A percentile compares a stretch with the other conserved stretches of the same genome.
Evolutionary conservation across 2,329 filamentous ascomycete genomes (phyloP).

Genomic region (Sarocladium strictum): DNA sequence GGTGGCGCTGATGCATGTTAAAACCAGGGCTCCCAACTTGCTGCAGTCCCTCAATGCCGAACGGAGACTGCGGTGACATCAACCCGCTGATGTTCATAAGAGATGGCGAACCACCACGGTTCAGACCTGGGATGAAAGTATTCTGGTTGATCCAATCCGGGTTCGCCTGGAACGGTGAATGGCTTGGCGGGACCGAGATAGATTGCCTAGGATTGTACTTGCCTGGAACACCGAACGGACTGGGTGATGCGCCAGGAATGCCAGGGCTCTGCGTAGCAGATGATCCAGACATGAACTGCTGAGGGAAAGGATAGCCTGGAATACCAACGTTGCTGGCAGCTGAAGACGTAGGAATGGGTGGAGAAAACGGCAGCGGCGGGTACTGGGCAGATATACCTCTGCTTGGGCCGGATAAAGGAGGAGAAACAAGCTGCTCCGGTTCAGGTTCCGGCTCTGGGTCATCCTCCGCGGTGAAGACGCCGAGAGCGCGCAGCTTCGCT

Average conservation of each 20-base stretch:
- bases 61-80: slow-evolving; percentile 60
- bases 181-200: slow-evolving; percentile 56
- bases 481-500: slow-evolving; percentile 85
- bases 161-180: slow-evolving; percentile 55
- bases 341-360: slow-evolving; percentile 74
- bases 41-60: slow-evolving; percentile 46
- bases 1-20: slow-evolving; percentile 49
- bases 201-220: slow-evolving; percentile 68
- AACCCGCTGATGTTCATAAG: slow-evolving; percentile 46
- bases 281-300: slow-evolving; percentile 53
- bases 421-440: slow-evolving; percentile 39
- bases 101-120: slow-evolving; percentile 59
- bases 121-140: slow-evolving; percentile 47
- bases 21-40: slow-evolving; percentile 34
- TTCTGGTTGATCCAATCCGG: slow-evolving; percentile 44
- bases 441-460: slow-evolving; percentile 52
- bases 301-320: slow-evolving; percentile 51
- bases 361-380: slow-evolving; percentile 73
- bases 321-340: slow-evolving; percentile 57
- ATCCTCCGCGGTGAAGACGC: slow-evolving; percentile 74
- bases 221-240: slow-evolving; percentile 57
- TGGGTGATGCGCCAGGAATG: slow-evolving; percentile 57
- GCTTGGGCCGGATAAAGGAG: slow-evolving; percentile 54
- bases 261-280: slow-evolving; percentile 58
- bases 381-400: slow-evolving; percentile 69